These are phyloP conservation scores for Xanthoconium purpureum DNA, from an alignment of 768 basidiomycete genomes.

Conservation along the genomic window DNA sequence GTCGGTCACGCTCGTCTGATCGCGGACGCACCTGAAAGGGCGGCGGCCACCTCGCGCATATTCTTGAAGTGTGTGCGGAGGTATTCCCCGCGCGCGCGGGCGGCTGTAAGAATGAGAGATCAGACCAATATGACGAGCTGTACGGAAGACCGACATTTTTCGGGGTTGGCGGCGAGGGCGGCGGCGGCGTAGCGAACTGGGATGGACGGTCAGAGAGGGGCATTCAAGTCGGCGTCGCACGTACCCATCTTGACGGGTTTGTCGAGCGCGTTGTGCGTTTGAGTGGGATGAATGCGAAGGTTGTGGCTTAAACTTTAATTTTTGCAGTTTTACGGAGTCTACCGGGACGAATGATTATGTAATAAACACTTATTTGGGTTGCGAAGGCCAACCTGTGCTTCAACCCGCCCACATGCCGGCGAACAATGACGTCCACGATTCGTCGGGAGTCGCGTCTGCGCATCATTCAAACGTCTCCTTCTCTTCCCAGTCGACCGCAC, in stretches of 20 bases:
- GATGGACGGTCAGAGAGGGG: slow-evolving; percentile 18
- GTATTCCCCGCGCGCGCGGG: slow-evolving; percentile 93
- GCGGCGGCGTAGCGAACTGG: slow-evolving; percentile 93
- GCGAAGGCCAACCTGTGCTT: background rate
- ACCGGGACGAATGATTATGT: slow-evolving; percentile 7
- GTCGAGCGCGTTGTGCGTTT: slow-evolving; percentile 36
- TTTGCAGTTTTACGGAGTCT: slow-evolving; percentile 28
- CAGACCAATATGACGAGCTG: slow-evolving; percentile 2
- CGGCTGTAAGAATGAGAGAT: slow-evolving; percentile 49
- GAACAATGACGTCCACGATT: slow-evolving; percentile 29
- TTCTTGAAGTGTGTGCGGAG: slow-evolving; percentile 99
- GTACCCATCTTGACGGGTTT: slow-evolving; percentile 63
- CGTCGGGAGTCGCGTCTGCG: slow-evolving; percentile 12
- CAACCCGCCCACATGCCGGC: slow-evolving; percentile 22
- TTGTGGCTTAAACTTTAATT: slow-evolving; percentile 34
- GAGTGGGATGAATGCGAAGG: slow-evolving; percentile 42
- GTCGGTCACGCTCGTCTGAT: background rate
- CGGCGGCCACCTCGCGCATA: slow-evolving; percentile 98
- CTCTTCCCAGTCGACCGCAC: slow-evolving; percentile 29
- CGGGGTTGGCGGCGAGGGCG: slow-evolving; percentile 84
- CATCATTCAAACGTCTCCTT: slow-evolving; percentile 29
- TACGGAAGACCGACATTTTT: slow-evolving; percentile 71
- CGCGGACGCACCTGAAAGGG: slow-evolving; percentile 70
- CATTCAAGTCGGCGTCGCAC: slow-evolving; percentile 31
- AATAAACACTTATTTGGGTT: background rate